Percentiles rank a stretch among this genome's conserved stretches.
Evolutionary conservation across 768 basidiomycete genomes (phyloP).

Genomic region (Termitomyces sp.): DNA sequence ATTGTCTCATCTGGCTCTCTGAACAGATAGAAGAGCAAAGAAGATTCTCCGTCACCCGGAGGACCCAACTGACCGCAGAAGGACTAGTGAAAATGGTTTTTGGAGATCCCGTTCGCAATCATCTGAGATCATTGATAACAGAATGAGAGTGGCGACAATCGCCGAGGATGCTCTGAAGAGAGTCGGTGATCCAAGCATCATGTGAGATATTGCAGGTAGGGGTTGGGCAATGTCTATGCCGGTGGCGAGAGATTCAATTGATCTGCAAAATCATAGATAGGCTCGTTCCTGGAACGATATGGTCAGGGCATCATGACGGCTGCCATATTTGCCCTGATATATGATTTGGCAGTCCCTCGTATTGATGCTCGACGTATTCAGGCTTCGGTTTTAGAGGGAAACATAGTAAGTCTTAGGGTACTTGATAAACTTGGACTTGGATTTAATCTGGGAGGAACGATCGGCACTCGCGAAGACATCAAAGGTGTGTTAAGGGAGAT

Average conservation of each 20-base stretch:
- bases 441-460: slow-evolving; percentile 1
- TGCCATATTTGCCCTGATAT: slow-evolving; percentile 3
- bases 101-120: slow-evolving; percentile 37
- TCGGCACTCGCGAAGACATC: not conserved
- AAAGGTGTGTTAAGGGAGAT: slow-evolving; percentile 3
- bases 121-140: slow-evolving; percentile 29
- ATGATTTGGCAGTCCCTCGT: slow-evolving; percentile 8
- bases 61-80: not conserved
- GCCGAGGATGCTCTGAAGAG: slow-evolving; percentile 30
- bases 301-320: slow-evolving; percentile 13
- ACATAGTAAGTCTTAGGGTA: slow-evolving; percentile 9
- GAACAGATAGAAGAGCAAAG: slow-evolving; percentile 18
- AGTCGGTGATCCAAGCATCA: slow-evolving; percentile 42
- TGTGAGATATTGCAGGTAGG: slow-evolving; percentile 49
- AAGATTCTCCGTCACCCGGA: slow-evolving; percentile 18
- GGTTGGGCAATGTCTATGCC: slow-evolving; percentile 3
- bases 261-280: slow-evolving; percentile 2
- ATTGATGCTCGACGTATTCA: slow-evolving; percentile 7
- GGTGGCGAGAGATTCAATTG: not conserved
- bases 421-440: slow-evolving; percentile 10
- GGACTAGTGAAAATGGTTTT: not conserved
- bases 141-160: slow-evolving; percentile 18
- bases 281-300: slow-evolving; percentile 9
- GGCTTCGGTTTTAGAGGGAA: slow-evolving; percentile 8
- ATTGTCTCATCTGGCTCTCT: slow-evolving; percentile 16